These are phyloP conservation scores for Hypericum androsaemum DNA, from an alignment of 345 rosid genomes.

Conservation along the genomic window DNA sequence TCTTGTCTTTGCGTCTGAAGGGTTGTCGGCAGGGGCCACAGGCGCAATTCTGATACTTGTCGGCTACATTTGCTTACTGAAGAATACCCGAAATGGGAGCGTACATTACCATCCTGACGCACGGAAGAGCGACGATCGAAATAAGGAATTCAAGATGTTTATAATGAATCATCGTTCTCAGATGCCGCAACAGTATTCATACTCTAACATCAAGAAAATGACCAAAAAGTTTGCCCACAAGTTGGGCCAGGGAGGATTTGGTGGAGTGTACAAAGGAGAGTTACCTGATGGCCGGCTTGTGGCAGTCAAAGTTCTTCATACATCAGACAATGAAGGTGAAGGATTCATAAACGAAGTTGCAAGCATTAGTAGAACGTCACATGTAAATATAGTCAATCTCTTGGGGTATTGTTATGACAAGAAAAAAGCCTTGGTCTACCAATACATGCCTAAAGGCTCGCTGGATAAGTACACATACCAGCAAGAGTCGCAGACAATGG, in stretches of 20 bases:
- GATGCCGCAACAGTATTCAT: neutral
- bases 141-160: neutral
- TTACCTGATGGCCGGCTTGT: neutral
- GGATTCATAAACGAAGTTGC: neutral
- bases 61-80: too few species aligned
- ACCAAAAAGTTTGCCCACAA: neutral
- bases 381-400: neutral
- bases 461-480: neutral
- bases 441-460: neutral
- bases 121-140: neutral
- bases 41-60: too few species aligned
- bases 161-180: neutral
- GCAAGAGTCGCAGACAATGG: neutral
- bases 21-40: too few species aligned
- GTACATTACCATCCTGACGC: too few species aligned
- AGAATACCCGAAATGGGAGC: too few species aligned
- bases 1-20: too few species aligned
- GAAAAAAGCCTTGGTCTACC: neutral
- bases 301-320: neutral
- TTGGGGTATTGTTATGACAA: neutral
- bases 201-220: neutral
- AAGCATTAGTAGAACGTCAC: neutral
- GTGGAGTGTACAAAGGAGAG: neutral
- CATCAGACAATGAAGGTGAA: neutral
- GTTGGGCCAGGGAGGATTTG: neutral